Conservation (phyloP, 805 yeast species). For the Ogataea sp. region DNA sequence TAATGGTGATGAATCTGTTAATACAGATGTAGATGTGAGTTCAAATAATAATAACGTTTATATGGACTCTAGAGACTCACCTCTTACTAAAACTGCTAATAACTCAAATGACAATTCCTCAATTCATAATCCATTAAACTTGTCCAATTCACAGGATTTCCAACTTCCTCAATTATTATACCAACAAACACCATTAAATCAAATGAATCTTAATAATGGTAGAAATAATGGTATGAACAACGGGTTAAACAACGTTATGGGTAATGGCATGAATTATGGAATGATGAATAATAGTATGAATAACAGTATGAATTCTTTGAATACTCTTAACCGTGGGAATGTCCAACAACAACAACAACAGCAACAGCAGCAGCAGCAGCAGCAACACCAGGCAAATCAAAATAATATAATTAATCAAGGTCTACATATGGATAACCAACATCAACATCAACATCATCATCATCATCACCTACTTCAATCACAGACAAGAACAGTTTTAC, state of each 20-base stretch:
- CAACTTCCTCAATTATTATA: slow-evolving; percentile 8
- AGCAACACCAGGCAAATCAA: no score
- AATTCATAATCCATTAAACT: slow-evolving; percentile 2
- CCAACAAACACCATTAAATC: slow-evolving; percentile 7
- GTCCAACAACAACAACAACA: neutral
- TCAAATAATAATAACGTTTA: neutral
- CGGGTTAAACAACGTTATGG: no score
- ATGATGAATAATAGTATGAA: no score
- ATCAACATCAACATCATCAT: no score
- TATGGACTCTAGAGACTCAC: neutral
- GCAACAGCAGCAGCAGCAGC: no score
- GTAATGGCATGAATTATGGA: no score
- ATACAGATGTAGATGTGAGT: neutral
- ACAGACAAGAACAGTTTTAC: no score
- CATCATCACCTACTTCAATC: no score
- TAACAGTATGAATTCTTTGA: no score
- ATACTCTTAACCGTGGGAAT: no score
- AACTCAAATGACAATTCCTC: slow-evolving; percentile 7
- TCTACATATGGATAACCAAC: no score
- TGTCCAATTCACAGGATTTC: slow-evolving; percentile 5
- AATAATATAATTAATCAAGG: no score
- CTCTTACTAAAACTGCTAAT: slow-evolving; percentile 1
- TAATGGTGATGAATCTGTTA: neutral
- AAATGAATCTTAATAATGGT: slow-evolving; percentile 1
- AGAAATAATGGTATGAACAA: neutral